Evolutionary conservation across 1,139 yeast species (phyloP), one percentile per base, ranked within the genome.

Genomic region (Pichia sp.): DNA sequence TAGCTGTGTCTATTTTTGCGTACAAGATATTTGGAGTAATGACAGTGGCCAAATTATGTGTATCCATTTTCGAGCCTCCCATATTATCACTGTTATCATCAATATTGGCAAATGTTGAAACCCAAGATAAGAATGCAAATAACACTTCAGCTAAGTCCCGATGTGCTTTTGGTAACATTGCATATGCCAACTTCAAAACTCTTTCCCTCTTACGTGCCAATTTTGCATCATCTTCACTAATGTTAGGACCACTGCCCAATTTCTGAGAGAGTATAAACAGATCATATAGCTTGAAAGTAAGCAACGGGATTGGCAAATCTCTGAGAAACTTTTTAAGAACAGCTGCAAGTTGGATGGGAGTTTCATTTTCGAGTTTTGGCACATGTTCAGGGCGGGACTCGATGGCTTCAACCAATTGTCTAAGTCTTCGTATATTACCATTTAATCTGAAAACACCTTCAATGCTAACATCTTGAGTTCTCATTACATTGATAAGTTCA

Each of bases 381-480:
- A 85, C 78, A 58, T 77, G 81, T 43, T 83, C 79, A 1, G 97
- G 97, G 46, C 56, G 54, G 56, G 79, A 75, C 70, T 95, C 95
- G 61, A 92, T 86, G 57, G 77, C 80, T 52, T 84, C 91, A 0
- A 92, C 81, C 57, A 92, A 74, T 62, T 85, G 90, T 61, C 87
- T 82, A 52, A 93, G 75, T 49, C 88, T 80, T 64, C 92, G 84
- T 65, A 95, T 93, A 66, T 95, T 95, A 66, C 99, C 99, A 68
- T 95, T 95, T 67, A 92, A 87, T 65, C 99, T 80, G 76, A 95
- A 95, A 9, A 95, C 87, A 56, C 99, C 99, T 71, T 93, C 99
- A 24, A 91, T 93, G 3, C 97, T 88, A 89, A 95, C 85, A 72
- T 93, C 98, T 76, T 89, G 90, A 57, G 88, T 95, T 56, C 89